Base-by-base conservation (phyloP, 2,329 filamentous ascomycete genomes). In the Rhinocladiella mackenziei region DNA sequence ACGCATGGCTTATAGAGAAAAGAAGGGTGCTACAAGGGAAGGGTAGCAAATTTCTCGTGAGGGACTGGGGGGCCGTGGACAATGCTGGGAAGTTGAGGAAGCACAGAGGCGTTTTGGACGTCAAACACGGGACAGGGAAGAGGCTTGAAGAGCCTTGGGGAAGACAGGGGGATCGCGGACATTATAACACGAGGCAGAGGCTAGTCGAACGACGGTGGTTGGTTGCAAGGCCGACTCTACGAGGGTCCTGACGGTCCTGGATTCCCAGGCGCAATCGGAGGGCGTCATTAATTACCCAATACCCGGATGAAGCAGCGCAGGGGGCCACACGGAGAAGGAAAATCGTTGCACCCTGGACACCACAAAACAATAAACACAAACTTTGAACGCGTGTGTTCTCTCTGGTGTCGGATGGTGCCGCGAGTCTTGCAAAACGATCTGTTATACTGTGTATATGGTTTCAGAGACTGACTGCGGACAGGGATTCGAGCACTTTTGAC, bases 121-220 rank as follows among this genome's bases (percentile, higher is more conserved):
- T 47, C 43, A 46, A 44, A 50, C 48, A 43, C n/a, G n/a, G 23
- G 43, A 45, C 50, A 50, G 38, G 50, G 46, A 41, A 50, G 17
- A 35, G 25, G 37, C 49, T 23, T 39, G 38, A 17, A 48, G 38
- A 28, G 4, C 23, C 23, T 7, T 5, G 13, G 15, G 22, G 17
- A 35, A 23, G 38, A 25, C 20, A 28, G 25, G 29, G 35, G 33
- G 45, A 32, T 30, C 34, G 26, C 31, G 38, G 45, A 29, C 25
- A 31, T 31, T 19, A 35, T 35, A 31, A 46, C 34, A 46, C 45
- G 38, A 48, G 45, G 34, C 39, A 18, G 14, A 38, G 26, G 26
- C n/a, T 28, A 18, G 13, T 37, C 5, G 17, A 31, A 35, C 19
- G 32, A 17, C 32, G 32, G 32, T 35, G 32, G 32, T 35, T 35